Conservation (phyloP, 371 early-diverging fungal genomes). For the Cokeromyces recurvatus region DNA sequence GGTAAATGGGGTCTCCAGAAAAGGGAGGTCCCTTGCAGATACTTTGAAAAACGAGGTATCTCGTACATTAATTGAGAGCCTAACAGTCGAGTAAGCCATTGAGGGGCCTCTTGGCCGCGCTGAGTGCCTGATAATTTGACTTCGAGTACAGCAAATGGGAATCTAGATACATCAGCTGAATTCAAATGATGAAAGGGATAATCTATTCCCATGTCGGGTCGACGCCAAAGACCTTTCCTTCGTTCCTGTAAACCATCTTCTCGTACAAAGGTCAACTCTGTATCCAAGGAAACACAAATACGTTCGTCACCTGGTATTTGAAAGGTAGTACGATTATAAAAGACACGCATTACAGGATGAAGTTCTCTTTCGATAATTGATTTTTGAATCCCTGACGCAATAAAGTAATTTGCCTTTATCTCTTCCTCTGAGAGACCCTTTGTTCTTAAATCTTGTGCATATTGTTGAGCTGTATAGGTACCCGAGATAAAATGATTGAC, state of each 20-base stretch:
- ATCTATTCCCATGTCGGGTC: slow-evolving; percentile 81
- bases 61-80: slow-evolving; percentile 90
- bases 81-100: slow-evolving; percentile 93
- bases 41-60: slow-evolving; percentile 98
- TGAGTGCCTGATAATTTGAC: slow-evolving; percentile 97
- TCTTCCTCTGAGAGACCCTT: slow-evolving; percentile 70
- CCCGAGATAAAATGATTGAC: slow-evolving; percentile 84
- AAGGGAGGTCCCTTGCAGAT: slow-evolving; percentile 93
- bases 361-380: slow-evolving; percentile 75
- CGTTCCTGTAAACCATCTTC: slow-evolving; percentile 74
- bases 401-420: slow-evolving; percentile 62
- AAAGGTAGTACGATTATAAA: slow-evolving; percentile 98
- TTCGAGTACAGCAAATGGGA: slow-evolving; percentile 42
- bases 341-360: slow-evolving; percentile 87
- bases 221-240: no score
- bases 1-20: slow-evolving; percentile 79
- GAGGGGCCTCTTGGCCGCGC: slow-evolving; percentile 84
- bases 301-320: slow-evolving; percentile 97
- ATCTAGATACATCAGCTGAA: slow-evolving; percentile 50
- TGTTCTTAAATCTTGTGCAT: slow-evolving; percentile 72
- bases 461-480: slow-evolving; percentile 72
- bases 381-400: slow-evolving; percentile 80
- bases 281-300: slow-evolving; percentile 96
- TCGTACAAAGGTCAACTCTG: slow-evolving; percentile 95
- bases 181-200: slow-evolving; percentile 82